Base-by-base conservation (phyloP, 75 land plant genomes). In the Picea glauca region DNA sequence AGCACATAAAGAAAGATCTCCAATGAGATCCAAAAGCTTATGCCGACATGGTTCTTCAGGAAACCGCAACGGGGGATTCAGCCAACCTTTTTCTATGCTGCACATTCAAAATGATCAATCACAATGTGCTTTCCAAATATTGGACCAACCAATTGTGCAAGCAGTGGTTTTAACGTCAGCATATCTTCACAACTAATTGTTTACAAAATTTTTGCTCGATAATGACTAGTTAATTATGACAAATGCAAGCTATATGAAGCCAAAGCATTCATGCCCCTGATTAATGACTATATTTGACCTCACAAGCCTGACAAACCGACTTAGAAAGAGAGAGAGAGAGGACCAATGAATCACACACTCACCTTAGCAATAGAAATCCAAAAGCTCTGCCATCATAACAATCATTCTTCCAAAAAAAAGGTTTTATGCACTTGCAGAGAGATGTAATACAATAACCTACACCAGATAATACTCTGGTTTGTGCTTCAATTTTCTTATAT, bases 21-120 rank as follows among this genome's bases (percentile, higher is more conserved):
- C 99, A 26, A 97, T 81, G 40, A 97, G 88, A 84, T 97, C 99
- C 60, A 97, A 84, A 75, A 94, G 80, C 82, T 97, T 97, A 70
- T 97, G 99, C 3, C 99, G 89, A 77, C 99, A 97, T 66, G 99
- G 98, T 77, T 97, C 99, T 77, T 97, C 93, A 68, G 57, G 63
- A 77, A 90, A 97, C n/a, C 90, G 93, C 72, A 97, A 77, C 9
- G 99, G 99, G 7, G 96, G 99, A 62, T 97, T 97, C n/a, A 97
- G 72, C 99, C 99, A 97, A 40, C 99, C 99, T 60, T 77, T 72
- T 81, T 62, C 79, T 43, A 64, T 74, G 80, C 99, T 93, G 88
- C 80, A 84, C 8, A 76, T 76, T 65, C 58, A 70, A 43, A 77
- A 77, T 12, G 56, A 9, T 11, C n/a, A 70, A 43, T 70, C n/a